Evolutionary conservation across 768 basidiomycete genomes (phyloP).

Genomic region (Arthromyces matolae): DNA sequence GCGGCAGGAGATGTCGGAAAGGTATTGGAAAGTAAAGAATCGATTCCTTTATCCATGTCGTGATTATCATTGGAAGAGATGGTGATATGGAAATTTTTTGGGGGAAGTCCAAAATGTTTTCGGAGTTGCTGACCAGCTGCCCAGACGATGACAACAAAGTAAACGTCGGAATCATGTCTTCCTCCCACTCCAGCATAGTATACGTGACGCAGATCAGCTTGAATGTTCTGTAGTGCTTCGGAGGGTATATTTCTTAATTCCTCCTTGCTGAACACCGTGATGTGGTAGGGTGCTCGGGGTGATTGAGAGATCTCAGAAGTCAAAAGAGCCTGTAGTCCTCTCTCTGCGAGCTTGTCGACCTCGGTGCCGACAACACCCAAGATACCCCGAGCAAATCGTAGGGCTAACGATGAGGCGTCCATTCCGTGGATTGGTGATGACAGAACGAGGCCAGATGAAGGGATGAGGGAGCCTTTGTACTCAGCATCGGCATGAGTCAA

Average conservation of each 20-base stretch:
- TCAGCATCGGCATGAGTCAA: too few species aligned
- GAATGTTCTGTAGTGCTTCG: conserved; percentile 20
- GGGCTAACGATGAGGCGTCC: neutral
- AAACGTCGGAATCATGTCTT: conserved; percentile 26
- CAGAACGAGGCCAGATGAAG: neutral
- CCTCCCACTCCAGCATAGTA: conserved; percentile 40
- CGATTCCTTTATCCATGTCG: conserved; percentile 44
- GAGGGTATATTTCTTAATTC: conserved; percentile 29
- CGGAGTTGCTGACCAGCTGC: conserved; percentile 49
- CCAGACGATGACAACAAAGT: conserved; percentile 53
- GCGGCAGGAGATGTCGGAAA: conserved; percentile 24
- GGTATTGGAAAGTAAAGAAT: conserved; percentile 39
- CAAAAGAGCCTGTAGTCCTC: conserved; percentile 4
- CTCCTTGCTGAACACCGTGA: conserved; percentile 38
- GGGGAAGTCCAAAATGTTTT: conserved; percentile 43
- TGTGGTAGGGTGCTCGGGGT: conserved; percentile 28
- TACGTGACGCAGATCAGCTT: conserved; percentile 28
- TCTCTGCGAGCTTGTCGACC: conserved; percentile 17
- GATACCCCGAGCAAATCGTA: conserved; percentile 17
- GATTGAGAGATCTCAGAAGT: conserved; percentile 1
- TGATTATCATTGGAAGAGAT: conserved; percentile 40
- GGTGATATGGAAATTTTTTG: conserved; percentile 55
- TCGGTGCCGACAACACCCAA: conserved; percentile 17
- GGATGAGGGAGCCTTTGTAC: too few species aligned
- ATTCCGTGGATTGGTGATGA: neutral